Conservation (phyloP, 805 yeast species). For the Pichia membranifaciens region DNA sequence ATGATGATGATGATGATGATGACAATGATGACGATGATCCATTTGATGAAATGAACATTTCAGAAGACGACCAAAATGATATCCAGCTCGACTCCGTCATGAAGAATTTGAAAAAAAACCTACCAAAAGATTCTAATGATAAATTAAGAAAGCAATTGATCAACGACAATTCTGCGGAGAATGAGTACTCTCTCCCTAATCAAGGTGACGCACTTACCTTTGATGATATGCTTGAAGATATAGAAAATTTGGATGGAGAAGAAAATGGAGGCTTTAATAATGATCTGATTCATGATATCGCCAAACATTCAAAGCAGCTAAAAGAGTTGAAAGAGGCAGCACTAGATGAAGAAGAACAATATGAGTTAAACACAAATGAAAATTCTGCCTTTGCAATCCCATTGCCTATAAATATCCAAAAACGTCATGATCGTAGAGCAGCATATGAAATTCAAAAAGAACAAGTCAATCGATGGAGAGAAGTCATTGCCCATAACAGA, state of each 20-base stretch:
- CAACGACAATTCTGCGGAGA: conserved; percentile 52
- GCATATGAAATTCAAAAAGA: conserved; percentile 86
- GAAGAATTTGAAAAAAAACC: conserved; percentile 32
- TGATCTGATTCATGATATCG: conserved; percentile 36
- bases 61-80: conserved; percentile 32
- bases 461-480: conserved; percentile 86
- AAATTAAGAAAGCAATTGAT: conserved; percentile 42
- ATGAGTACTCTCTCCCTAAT: conserved; percentile 64
- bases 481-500: conserved; percentile 69
- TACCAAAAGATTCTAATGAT: conserved; percentile 26
- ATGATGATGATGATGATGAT: conserved; percentile 18
- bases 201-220: conserved; percentile 54
- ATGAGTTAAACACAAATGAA: conserved; percentile 6
- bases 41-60: conserved; percentile 24
- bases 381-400: conserved; percentile 61
- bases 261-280: conserved; percentile 32
- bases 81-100: conserved; percentile 48
- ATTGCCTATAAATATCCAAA: conserved; percentile 77
- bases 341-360: conserved; percentile 18
- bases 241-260: conserved; percentile 31
- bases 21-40: conserved; percentile 18
- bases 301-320: conserved; percentile 29
- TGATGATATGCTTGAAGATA: conserved; percentile 69
- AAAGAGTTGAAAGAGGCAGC: conserved; percentile 17
- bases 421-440: conserved; percentile 78